A percentile compares a stretch with the other conserved stretches of the same genome.
Evolutionary conservation across 2,329 filamentous ascomycete species (phyloP).

Genomic region (Penicillium brevicompactum): DNA sequence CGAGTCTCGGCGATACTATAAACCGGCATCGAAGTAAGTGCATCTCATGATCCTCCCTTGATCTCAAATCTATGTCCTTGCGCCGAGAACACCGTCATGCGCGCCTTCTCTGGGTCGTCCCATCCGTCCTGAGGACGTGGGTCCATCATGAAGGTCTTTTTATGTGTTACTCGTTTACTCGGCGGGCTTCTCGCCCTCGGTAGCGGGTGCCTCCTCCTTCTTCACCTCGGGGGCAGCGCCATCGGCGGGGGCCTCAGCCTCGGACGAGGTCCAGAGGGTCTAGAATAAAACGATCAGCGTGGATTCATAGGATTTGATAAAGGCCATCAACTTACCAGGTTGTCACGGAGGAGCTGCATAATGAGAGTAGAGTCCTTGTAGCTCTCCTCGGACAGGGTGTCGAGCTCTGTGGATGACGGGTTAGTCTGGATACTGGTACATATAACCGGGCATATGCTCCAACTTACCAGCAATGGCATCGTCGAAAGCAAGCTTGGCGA

Average conservation of each 20-base stretch:
- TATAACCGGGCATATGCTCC: background rate
- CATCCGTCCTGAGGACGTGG: slow-evolving; percentile 30
- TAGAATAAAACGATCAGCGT: slow-evolving; percentile 46
- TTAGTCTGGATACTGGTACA: slow-evolving; percentile 25
- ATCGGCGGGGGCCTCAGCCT: slow-evolving; percentile 78
- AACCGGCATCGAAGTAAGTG: slow-evolving; percentile 7
- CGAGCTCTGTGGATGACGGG: slow-evolving; percentile 69
- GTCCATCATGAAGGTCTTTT: slow-evolving; percentile 36
- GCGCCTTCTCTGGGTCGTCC: slow-evolving; percentile 19
- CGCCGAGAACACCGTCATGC: slow-evolving; percentile 14
- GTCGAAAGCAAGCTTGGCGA: slow-evolving; percentile 93
- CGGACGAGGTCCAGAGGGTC: slow-evolving; percentile 99
- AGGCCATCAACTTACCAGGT: slow-evolving; percentile 66
- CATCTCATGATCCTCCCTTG: slow-evolving; percentile 8
- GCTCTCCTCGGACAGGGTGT: slow-evolving; percentile 96
- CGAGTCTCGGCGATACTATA: slow-evolving; percentile 11
- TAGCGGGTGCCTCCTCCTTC: slow-evolving; percentile 46
- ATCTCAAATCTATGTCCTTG: slow-evolving; percentile 17
- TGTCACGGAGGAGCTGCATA: slow-evolving; percentile 98
- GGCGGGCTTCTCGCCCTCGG: slow-evolving; percentile 46
- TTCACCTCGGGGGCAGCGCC: slow-evolving; percentile 45
- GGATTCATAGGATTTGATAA: background rate
- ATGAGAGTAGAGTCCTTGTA: slow-evolving; percentile 99
- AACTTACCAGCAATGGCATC: slow-evolving; percentile 84
- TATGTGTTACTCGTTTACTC: slow-evolving; percentile 43